Base-by-base conservation (phyloP, 2,329 filamentous ascomycete genomes). In the Neonectria faginata region DNA sequence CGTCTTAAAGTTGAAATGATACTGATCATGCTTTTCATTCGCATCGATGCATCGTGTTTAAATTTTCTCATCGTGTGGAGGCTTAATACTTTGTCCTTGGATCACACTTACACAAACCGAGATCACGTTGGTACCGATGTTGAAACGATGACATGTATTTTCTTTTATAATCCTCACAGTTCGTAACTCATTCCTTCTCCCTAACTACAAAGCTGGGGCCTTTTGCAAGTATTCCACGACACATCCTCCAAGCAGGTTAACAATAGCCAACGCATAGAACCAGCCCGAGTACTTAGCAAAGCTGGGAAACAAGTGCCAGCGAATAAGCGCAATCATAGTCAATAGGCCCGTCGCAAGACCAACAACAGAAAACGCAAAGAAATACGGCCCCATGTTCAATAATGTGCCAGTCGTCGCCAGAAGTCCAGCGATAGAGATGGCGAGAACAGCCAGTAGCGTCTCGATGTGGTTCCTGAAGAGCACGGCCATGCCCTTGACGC, bases 401-500 rank as follows among this genome's bases (percentile, higher is more conserved):
- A 62, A 18, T 3, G 57, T 44, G 10, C 66, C 68, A 3, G 57
- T 53, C 5, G 53, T 60, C 1, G 57, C 58, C 20, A 70, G 39
- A 16, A 70, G 55, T 1, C 59, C 62, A 12, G 57, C 58, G 16
- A 70, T 69, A 3, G 57, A 56, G 33, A 45, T 29, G 18, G 62
- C 57, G 18, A 70, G 52, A 12, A 62, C 36, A n/a, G 55, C 42
- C 11, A 69, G 47, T 9, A 70, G 67, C 14, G 54, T 42, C 25
- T 67, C 63, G 3, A 66, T 60, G 45, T 69, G 60, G 50, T 72
- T 67, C 39, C 68, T 57, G 51, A 73, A 73, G 2, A 67, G 67
- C 25, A 75, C 73, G 2, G 76, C 76, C 67, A 78, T 71, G 44
- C 70, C 73, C 69, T 76, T 76, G 66, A 80, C 75, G 2, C 78